phyloP scores from a whole-genome alignment of 805 yeast species.

The Ogataea philodendri region DNA sequence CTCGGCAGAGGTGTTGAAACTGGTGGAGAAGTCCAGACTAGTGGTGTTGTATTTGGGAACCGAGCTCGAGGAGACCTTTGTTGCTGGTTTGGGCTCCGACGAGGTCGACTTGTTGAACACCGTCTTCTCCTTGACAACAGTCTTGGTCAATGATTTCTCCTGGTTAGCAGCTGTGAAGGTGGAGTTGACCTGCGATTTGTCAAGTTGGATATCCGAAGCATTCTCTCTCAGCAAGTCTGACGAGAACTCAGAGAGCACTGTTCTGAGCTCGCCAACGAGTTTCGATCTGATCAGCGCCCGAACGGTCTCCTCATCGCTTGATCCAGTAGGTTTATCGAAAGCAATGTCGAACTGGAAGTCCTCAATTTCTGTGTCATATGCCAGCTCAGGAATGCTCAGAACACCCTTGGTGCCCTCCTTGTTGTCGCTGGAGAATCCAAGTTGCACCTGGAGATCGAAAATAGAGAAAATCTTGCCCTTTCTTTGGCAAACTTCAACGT shows the following conservation, averaged over 20 bases:
- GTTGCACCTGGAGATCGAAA: conserved; percentile 71
- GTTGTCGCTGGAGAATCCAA: conserved; percentile 53
- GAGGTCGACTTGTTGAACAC: conserved; percentile 24
- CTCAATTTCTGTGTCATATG: conserved; percentile 84
- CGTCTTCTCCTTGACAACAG: conserved; percentile 31
- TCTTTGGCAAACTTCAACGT: conserved; percentile 94
- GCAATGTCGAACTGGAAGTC: conserved; percentile 84
- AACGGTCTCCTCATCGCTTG: conserved; percentile 43
- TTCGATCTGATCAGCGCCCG: conserved; percentile 47
- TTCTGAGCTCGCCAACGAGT: conserved; percentile 70
- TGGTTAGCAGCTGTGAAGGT: conserved; percentile 53
- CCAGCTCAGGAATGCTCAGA: conserved; percentile 84
- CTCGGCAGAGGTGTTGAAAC: conserved; percentile 84
- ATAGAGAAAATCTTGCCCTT: conserved; percentile 94
- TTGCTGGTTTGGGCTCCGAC: conserved; percentile 8
- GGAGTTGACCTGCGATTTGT: conserved; percentile 61
- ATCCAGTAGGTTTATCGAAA: conserved; percentile 52
- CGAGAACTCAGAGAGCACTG: conserved; percentile 64
- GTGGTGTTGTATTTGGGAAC: conserved; percentile 78
- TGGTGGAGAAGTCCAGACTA: conserved; percentile 69
- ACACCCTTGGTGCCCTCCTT: conserved; percentile 51
- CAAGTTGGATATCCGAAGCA: conserved; percentile 85
- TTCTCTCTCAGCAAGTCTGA: conserved; percentile 69
- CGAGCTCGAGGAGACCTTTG: conserved; percentile 20
- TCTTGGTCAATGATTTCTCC: conserved; percentile 27